Percentiles rank a stretch among this genome's conserved stretches.
phyloP scores from a whole-genome alignment of 768 basidiomycete species.

The Xerocomellus dryophilus region DNA sequence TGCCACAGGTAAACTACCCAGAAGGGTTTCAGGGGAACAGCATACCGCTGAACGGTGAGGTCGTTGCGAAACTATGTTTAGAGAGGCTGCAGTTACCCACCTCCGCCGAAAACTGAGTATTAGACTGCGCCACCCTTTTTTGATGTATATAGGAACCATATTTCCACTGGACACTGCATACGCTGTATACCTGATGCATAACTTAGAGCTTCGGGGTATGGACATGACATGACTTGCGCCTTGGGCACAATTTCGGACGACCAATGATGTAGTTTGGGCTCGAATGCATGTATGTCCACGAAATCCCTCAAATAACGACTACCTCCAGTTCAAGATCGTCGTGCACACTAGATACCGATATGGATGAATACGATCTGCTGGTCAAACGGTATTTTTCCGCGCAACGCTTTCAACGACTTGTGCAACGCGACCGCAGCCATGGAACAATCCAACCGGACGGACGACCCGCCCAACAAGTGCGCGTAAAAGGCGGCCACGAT shows the following conservation, averaged over 20 bases:
- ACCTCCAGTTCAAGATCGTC: background rate
- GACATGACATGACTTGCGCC: too few relatives aligned
- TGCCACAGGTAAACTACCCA: constrained; percentile 70
- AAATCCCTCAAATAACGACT: background rate
- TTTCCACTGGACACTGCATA: background rate
- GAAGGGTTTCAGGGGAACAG: constrained; percentile 87
- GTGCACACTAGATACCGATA: background rate
- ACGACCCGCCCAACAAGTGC: background rate
- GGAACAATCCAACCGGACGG: background rate
- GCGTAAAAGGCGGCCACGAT: constrained; percentile 8
- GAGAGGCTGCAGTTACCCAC: constrained; percentile 42
- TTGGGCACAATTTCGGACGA: too few relatives aligned
- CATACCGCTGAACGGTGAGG: constrained; percentile 77
- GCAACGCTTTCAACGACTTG: background rate
- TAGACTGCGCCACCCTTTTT: background rate
- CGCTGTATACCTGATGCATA: background rate
- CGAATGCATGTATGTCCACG: too few relatives aligned
- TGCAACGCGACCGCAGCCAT: constrained; percentile 1
- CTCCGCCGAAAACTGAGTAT: background rate
- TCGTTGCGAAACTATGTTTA: constrained; percentile 54
- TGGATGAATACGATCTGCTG: constrained; percentile 6
- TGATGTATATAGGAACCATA: too few relatives aligned
- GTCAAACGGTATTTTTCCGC: constrained; percentile 4
- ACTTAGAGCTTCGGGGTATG: too few relatives aligned
- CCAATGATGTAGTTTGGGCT: too few relatives aligned